Evolutionary conservation across 2,329 filamentous ascomycete species (phyloP).

Genomic region (Pseudocercospora fijiensis): DNA sequence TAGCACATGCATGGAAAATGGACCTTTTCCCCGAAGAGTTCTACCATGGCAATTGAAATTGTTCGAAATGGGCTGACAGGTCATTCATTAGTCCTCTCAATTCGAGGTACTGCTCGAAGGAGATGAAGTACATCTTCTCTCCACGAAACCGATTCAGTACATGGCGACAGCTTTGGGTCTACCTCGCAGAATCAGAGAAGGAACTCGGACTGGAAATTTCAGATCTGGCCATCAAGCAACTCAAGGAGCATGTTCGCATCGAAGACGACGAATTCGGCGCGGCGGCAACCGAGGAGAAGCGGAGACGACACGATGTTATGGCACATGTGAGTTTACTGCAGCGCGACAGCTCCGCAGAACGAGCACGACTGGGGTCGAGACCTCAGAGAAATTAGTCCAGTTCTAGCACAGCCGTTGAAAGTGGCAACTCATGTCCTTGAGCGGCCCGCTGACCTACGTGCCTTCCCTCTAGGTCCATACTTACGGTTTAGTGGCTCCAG

Average conservation of each 20-base stretch:
- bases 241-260: conserved; percentile 47
- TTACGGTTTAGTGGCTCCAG: conserved; percentile 70
- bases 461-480: conserved; percentile 42
- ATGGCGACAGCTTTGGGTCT: conserved; percentile 84
- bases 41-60: not conserved
- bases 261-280: conserved; percentile 50
- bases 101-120: conserved; percentile 68
- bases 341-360: not conserved
- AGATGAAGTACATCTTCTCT: conserved; percentile 80
- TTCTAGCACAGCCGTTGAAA: not conserved
- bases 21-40: not conserved
- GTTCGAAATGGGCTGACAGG: conserved; percentile 33
- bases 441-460: not conserved
- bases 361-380: not conserved
- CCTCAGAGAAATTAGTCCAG: not conserved
- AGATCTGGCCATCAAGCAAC: conserved; percentile 56
- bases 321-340: conserved; percentile 43
- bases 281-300: conserved; percentile 52
- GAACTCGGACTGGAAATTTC: conserved; percentile 76
- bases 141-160: conserved; percentile 70
- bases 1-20: not conserved
- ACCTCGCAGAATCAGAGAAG: conserved; percentile 77
- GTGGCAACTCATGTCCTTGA: not conserved
- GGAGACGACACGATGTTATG: conserved; percentile 52
- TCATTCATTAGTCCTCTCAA: conserved; percentile 64